These are phyloP conservation scores for Hypomontagnella monticulosa DNA, from an alignment of 495 filamentous ascomycete species.

Conservation along the genomic window DNA sequence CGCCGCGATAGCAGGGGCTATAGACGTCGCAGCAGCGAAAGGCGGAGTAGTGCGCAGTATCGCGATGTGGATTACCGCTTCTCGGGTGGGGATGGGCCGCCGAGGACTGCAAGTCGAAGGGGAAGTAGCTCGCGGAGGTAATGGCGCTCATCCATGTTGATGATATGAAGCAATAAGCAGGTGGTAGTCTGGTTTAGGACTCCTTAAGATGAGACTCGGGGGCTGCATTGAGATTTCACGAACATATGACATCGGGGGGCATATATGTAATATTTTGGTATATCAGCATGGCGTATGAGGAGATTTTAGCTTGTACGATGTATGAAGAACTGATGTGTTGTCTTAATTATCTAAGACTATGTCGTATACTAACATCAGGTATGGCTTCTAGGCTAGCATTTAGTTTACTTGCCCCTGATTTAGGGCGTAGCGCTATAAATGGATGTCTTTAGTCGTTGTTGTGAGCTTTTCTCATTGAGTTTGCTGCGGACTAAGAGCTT, in stretches of 20 bases:
- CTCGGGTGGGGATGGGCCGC: slow-evolving; percentile 42
- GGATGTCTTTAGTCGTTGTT: no score
- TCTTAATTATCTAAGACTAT: no score
- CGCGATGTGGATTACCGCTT: slow-evolving; percentile 49
- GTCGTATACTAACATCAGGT: no score
- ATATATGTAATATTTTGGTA: slow-evolving; percentile 5
- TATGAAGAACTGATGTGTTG: background rate
- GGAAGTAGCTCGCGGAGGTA: slow-evolving; percentile 40
- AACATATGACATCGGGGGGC: background rate
- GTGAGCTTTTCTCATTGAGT: no score
- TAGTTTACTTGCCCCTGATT: no score
- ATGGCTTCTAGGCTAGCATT: no score
- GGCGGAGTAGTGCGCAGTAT: slow-evolving; percentile 45
- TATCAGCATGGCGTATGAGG: slow-evolving; percentile 23
- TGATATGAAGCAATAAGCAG: no score
- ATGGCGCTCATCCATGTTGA: slow-evolving; percentile 4
- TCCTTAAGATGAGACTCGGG: no score
- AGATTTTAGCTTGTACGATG: slow-evolving; percentile 6
- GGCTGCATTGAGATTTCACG: no score
- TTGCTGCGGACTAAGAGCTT: no score
- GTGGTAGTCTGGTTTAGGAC: no score
- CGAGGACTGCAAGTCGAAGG: slow-evolving; percentile 47
- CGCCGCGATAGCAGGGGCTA: slow-evolving; percentile 43
- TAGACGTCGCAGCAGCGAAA: slow-evolving; percentile 46
- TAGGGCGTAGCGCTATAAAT: no score